These are phyloP conservation scores for Aspergillus caelatus DNA, from an alignment of 2,329 filamentous ascomycete species.

Conservation along the genomic window DNA sequence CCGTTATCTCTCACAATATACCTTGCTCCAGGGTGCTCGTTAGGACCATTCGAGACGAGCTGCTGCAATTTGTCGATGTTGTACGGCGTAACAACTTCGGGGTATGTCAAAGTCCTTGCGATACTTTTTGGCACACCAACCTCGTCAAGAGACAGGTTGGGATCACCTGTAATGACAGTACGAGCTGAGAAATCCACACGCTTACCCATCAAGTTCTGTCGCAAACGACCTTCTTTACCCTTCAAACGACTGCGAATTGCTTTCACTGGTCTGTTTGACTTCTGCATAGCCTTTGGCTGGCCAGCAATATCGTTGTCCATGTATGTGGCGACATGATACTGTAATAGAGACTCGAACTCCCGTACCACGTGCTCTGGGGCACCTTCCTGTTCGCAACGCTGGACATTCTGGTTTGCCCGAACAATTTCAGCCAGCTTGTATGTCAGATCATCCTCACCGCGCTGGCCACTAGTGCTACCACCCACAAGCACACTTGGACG, in stretches of 20 bases:
- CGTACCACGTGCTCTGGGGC: conserved; percentile 87
- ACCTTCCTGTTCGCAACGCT: conserved; percentile 86
- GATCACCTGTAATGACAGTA: conserved; percentile 99
- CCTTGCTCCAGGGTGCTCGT: conserved; percentile 92
- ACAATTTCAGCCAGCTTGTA: conserved; percentile 99
- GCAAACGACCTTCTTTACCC: conserved; percentile 96
- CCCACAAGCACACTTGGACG: conserved; percentile 97
- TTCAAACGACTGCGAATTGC: conserved; percentile 96
- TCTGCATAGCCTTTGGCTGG: conserved; percentile 90
- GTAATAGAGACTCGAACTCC: conserved; percentile 88
- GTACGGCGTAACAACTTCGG: conserved; percentile 95
- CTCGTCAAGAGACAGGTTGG: conserved; percentile 93
- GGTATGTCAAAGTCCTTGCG: conserved; percentile 89
- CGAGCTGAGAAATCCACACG: conserved; percentile 98
- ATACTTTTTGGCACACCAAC: conserved; percentile 96
- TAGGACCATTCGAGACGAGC: conserved; percentile 89
- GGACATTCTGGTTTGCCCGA: conserved; percentile 92
- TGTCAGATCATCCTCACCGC: conserved; percentile 97
- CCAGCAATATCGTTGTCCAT: conserved; percentile 99
- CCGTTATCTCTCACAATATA: conserved; percentile 95
- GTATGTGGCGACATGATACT: conserved; percentile 98
- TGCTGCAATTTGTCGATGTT: conserved; percentile 92
- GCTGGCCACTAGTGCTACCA: conserved; percentile 85
- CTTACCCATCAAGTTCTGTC: conserved; percentile 99
- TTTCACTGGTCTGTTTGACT: conserved; percentile 95